Evolutionary conservation across 306 rosid species (phyloP).

Genomic region (Cucurbita pepo): DNA sequence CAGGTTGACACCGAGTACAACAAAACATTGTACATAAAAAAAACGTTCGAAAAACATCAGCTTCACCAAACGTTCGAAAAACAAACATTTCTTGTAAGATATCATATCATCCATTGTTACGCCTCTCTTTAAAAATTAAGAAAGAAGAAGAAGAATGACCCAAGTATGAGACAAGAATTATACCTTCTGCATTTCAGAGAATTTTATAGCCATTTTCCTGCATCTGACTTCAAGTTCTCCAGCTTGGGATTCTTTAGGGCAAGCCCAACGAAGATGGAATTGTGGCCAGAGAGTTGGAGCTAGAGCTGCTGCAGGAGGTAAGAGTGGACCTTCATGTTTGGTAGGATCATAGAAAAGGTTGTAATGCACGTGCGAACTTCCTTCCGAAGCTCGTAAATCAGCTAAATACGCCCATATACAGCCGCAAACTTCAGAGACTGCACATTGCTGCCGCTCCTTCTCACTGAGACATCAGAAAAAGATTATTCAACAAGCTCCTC

Average conservation of each 20-base stretch:
- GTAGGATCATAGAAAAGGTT: slow-evolving; percentile 67
- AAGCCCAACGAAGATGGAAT: slow-evolving; percentile 92
- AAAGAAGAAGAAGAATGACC: neutral
- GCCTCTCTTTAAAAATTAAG: too few species aligned
- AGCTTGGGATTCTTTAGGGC: slow-evolving; percentile 65
- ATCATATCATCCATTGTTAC: too few species aligned
- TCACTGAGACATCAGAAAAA: slow-evolving; percentile 33
- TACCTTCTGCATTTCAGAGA: slow-evolving; percentile 69
- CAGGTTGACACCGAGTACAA: neutral
- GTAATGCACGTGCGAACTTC: slow-evolving; percentile 58
- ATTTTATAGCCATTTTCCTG: slow-evolving; percentile 41
- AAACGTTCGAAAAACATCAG: too few species aligned
- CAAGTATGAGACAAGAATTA: neutral
- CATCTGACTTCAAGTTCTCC: slow-evolving; percentile 67
- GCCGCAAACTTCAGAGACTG: slow-evolving; percentile 68
- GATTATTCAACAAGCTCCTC: neutral
- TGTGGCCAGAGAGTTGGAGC: slow-evolving; percentile 96
- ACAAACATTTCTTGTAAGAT: too few species aligned
- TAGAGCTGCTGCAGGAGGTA: slow-evolving; percentile 90
- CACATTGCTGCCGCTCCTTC: slow-evolving; percentile 66
- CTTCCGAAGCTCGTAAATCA: slow-evolving; percentile 52
- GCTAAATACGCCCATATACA: slow-evolving; percentile 82
- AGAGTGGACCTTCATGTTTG: slow-evolving; percentile 41
- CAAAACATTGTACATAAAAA: neutral
- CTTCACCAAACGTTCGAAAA: too few species aligned